Percentiles rank a stretch among this genome's conserved stretches.
These are phyloP conservation scores for Linum usitatissimum DNA, from an alignment of 345 rosid species.

Conservation along the genomic window DNA sequence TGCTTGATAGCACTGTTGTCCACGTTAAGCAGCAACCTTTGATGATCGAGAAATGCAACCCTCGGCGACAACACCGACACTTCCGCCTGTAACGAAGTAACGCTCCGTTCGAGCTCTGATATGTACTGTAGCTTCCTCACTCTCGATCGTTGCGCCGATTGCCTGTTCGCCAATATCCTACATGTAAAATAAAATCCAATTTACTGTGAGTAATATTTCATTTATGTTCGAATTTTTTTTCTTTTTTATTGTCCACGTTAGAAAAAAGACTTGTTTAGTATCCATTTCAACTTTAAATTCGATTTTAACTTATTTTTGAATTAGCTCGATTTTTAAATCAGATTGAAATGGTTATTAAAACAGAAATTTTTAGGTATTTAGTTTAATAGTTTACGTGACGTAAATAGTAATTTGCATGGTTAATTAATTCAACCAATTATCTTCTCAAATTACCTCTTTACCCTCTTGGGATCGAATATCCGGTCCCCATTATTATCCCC, in stretches of 20 bases:
- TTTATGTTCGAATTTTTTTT: too few relatives aligned
- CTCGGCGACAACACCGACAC: constrained; percentile 27
- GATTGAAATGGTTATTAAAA: too few relatives aligned
- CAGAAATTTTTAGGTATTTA: too few relatives aligned
- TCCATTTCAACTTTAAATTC: too few relatives aligned
- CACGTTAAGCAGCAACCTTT: constrained; percentile 24
- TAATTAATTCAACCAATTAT: neutral
- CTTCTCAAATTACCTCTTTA: constrained; percentile 15
- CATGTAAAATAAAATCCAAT: too few relatives aligned
- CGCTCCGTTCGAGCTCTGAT: constrained; percentile 28
- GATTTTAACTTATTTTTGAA: too few relatives aligned
- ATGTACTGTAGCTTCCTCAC: constrained; percentile 29
- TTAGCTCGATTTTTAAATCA: too few relatives aligned
- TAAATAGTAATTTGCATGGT: too few relatives aligned
- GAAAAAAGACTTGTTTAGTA: too few relatives aligned
- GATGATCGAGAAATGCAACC: constrained; percentile 27
- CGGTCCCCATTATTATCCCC: constrained; percentile 12
- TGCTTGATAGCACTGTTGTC: constrained; percentile 29
- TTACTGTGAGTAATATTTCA: too few relatives aligned
- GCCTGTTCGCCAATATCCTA: constrained; percentile 26
- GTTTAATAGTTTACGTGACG: too few relatives aligned
- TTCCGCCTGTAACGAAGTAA: constrained; percentile 27
- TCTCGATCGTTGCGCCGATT: constrained; percentile 28
- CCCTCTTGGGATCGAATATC: constrained; percentile 23
- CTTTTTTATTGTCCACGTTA: too few relatives aligned